Base-by-base conservation (phyloP, 208 protist species). In the Histomonas meleagridis region DNA sequence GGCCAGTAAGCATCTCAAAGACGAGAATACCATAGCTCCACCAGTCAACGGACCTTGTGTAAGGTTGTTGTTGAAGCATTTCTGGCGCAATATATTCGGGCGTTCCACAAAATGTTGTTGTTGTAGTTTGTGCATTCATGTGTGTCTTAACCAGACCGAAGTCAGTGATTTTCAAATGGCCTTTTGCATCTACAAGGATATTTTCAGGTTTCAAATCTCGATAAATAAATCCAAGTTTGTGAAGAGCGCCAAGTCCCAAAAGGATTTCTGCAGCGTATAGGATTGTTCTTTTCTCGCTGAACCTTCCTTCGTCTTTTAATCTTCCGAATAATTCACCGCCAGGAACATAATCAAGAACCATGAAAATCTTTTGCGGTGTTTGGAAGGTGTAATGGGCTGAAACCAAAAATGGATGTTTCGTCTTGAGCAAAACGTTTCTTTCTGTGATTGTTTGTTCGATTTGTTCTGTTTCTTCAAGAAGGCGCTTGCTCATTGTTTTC, bases 1-100 rank as follows among this genome's bases (percentile, higher is more conserved):
- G 72, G 7, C 95, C 95, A 43, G 94, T 95, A 35, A 91, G 4
- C n/a, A 91, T 26, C 69, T 91, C 86, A 18, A 48, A 91, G 16
- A 53, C 69, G 40, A 91, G 69, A 49, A 91, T 48, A 10, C 86
- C 86, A 70, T 70, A 46, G 40, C 18, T 5, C 86, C 86, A 91
- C 86, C 86, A 91, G 23, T 91, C 86, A 46, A 70, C 69, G 3
- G 32, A 14, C 21, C 69, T 26, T 70, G 38, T 51, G 40, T 72
- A 72, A 65, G 10, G 10, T 5, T 70, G n/a, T 18, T 46, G 32
- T 16, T 28, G 0, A 53, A 91, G 23, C 0, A 53, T 23, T 70
- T 91, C 86, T 57, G 86, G 86, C 14, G 86, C n/a, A 3, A 91
- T 21, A 51, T 91, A 91, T 91, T 62, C 86, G 23, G 32, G 21